Evolutionary conservation across 495 filamentous ascomycete genomes (phyloP).

Genomic region (Aspergillus indologenus): DNA sequence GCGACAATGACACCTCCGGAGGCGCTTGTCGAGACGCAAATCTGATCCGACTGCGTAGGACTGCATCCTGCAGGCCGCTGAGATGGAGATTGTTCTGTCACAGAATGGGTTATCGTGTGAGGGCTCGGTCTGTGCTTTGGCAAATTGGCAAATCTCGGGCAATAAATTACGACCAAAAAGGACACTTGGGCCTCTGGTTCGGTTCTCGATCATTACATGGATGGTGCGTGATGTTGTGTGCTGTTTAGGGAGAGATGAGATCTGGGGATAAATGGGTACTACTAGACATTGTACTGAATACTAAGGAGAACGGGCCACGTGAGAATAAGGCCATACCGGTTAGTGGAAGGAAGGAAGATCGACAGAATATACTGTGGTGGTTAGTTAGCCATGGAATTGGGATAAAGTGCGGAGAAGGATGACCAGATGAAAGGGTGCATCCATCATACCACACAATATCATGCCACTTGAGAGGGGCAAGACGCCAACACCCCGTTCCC

Average conservation of each 20-base stretch:
- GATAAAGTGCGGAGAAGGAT: slow-evolving; percentile 5
- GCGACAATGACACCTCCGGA: slow-evolving; percentile 1
- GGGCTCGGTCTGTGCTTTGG: slow-evolving; percentile 2
- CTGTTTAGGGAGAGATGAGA: background rate
- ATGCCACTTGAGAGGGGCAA: slow-evolving; percentile 4
- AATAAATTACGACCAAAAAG: background rate
- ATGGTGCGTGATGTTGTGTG: background rate
- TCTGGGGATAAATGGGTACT: background rate
- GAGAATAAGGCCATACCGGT: background rate
- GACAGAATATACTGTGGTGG: too few relatives aligned
- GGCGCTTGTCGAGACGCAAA: background rate
- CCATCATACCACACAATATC: slow-evolving; percentile 2
- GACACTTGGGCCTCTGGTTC: background rate
- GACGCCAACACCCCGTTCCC: background rate
- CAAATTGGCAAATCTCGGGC: slow-evolving; percentile 2
- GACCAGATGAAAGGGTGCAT: background rate
- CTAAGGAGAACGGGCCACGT: background rate
- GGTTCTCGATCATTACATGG: background rate
- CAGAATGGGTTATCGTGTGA: slow-evolving; percentile 2
- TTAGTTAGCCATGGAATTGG: background rate
- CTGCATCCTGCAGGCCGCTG: slow-evolving; percentile 18
- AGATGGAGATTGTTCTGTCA: background rate
- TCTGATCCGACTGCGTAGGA: slow-evolving; percentile 7
- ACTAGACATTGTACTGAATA: too few relatives aligned
- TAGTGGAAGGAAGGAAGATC: background rate